Base-by-base conservation (phyloP, 345 rosid species). In the Bruguiera gymnorhiza region DNA sequence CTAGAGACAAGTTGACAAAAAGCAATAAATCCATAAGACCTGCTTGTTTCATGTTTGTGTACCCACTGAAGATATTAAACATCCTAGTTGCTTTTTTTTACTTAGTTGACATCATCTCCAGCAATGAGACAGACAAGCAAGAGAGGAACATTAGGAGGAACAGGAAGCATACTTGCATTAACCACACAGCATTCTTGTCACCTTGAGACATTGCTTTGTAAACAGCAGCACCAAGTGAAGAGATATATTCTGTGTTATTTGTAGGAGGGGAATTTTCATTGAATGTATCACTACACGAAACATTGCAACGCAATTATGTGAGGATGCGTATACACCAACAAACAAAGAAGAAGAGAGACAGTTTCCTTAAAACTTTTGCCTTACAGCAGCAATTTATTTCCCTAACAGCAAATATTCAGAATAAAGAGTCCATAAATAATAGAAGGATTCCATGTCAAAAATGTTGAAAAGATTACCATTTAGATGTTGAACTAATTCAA, bases 241-340 rank as follows among this genome's bases (percentile, higher is more conserved):
- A 86, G 75, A 94, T 94, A 69, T 84, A 94, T 60, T 72, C 68
- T 66, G 94, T 69, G 67, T 94, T 92, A 82, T 78, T 84, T 60
- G 98, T 91, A 56, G 98, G 98, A 27, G 97, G 98, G 56, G 83
- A 73, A 74, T 94, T 94, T 73, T 94, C 97, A 81, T 94, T 94
- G 83, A 94, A 94, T 66, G 97, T 89, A 75, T 94, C 98, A 64
- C 98, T 94, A 83, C 82, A 82, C 67, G 68, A 62, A 56, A 54
- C 70, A 67, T 16, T 63, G 16, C 30, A 53, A 52, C 54, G 27
- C 73, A 65, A 52, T 43, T 30, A 71, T 63, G 65, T 68, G n/a
- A 63, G 58, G 26, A 75, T 65, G 50, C 5, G 8, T 56, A 39
- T 27, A 18, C 56, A 61, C 8, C 24, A 18, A 31, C 51, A 34